Percentiles rank a stretch among this genome's conserved stretches.
These are phyloP conservation scores for Aureobasidium lini DNA, from an alignment of 2,329 filamentous ascomycete species.

Conservation along the genomic window DNA sequence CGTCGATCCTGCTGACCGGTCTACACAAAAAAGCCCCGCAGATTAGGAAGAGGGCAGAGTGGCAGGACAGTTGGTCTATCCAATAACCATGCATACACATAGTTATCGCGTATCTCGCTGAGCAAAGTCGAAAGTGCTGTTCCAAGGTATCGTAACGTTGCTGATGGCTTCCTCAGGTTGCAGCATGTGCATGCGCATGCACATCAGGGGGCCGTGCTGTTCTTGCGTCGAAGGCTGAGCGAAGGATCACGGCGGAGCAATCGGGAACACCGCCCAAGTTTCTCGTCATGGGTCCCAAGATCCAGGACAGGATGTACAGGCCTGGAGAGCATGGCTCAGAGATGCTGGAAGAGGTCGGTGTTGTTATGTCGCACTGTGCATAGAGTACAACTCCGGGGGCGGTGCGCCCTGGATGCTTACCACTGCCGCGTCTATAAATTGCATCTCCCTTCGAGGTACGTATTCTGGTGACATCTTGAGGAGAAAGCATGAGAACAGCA, in stretches of 20 bases:
- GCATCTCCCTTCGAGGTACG: neutral
- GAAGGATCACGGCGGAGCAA: neutral
- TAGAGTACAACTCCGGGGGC: neutral
- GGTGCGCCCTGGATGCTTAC: constrained; percentile 1
- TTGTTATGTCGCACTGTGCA: constrained; percentile 7
- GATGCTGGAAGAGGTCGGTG: neutral
- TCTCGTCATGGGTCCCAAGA: neutral
- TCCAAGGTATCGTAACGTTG: neutral
- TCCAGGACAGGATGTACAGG: neutral
- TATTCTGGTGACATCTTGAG: neutral
- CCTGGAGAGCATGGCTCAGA: neutral
- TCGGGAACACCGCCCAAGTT: neutral
- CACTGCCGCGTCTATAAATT: neutral
- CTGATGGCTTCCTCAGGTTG: constrained; percentile 5
- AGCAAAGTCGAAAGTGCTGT: neutral
- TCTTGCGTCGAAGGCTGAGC: constrained; percentile 3
- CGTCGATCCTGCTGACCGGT: constrained; percentile 8
- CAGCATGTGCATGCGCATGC: constrained; percentile 1
- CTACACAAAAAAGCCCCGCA: neutral
- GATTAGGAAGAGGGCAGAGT: neutral
- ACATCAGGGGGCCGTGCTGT: neutral
- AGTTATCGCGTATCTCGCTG: neutral
- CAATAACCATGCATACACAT: neutral
- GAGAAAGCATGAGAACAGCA: neutral
- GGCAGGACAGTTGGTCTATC: neutral